Conservation (phyloP, 2,329 filamentous ascomycete species). For the Cercospora canescens region DNA sequence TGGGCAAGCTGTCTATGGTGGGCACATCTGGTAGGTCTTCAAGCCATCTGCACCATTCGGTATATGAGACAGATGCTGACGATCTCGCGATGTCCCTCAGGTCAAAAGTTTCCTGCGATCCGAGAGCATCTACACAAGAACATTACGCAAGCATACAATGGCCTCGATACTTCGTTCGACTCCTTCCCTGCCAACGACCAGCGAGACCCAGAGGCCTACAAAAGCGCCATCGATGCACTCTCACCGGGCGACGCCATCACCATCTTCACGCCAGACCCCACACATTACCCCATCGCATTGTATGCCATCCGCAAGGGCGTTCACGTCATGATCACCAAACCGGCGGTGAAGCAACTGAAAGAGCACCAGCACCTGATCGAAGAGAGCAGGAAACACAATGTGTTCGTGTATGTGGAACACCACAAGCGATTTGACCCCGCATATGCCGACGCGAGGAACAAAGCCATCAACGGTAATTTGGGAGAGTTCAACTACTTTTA, state of each 20-base stretch:
- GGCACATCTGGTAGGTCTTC: slow-evolving; percentile 62
- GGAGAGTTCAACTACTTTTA: slow-evolving; percentile 99
- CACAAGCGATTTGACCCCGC: slow-evolving; percentile 96
- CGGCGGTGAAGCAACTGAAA: slow-evolving; percentile 79
- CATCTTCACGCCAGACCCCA: slow-evolving; percentile 93
- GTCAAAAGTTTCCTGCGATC: slow-evolving; percentile 87
- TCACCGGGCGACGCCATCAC: slow-evolving; percentile 84
- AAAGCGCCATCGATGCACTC: slow-evolving; percentile 80
- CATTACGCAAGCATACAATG: slow-evolving; percentile 78
- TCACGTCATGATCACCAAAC: slow-evolving; percentile 93
- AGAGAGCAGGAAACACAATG: slow-evolving; percentile 69
- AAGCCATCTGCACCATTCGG: neutral
- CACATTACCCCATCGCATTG: slow-evolving; percentile 86
- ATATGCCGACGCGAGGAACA: slow-evolving; percentile 82
- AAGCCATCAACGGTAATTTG: slow-evolving; percentile 62
- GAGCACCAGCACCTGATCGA: slow-evolving; percentile 77
- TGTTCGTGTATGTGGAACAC: slow-evolving; percentile 93
- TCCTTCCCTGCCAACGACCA: slow-evolving; percentile 76
- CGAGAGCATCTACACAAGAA: slow-evolving; percentile 86
- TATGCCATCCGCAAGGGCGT: slow-evolving; percentile 87
- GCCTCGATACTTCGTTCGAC: slow-evolving; percentile 80
- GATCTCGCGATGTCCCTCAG: slow-evolving; percentile 36
- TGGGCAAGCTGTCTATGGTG: slow-evolving; percentile 82
- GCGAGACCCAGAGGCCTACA: slow-evolving; percentile 80
- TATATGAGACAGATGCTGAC: neutral